Evolutionary conservation across 306 rosid species (phyloP).

Genomic region (Lathyrus aphaca): DNA sequence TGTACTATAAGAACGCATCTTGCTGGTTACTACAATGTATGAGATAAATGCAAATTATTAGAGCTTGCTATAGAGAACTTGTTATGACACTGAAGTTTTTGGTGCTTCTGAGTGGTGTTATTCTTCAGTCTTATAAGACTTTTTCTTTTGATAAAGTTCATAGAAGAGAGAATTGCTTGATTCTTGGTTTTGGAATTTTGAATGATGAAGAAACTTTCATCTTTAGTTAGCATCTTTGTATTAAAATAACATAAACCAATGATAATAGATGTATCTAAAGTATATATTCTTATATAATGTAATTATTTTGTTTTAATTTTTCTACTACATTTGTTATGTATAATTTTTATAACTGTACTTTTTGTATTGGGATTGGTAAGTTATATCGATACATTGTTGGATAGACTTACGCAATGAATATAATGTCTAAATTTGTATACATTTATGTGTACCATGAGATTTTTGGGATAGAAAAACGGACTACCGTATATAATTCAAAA

Average conservation of each 20-base stretch:
- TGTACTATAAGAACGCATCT: conserved; percentile 42
- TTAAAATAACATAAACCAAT: conserved; percentile 14
- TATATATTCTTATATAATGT: conserved; percentile 38
- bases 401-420: not conserved
- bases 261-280: conserved; percentile 35
- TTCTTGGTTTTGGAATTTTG: conserved; percentile 77
- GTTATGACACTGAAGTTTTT: conserved; percentile 2
- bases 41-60: not conserved
- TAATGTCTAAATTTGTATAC: not conserved
- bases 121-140: conserved; percentile 43
- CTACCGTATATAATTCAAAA: too few species aligned
- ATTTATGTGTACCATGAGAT: not conserved
- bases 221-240: conserved; percentile 47
- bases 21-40: not conserved
- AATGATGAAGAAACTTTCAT: conserved; percentile 50
- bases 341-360: not conserved
- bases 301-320: not conserved
- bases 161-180: conserved; percentile 63
- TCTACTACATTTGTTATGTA: not conserved
- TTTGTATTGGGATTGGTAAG: conserved; percentile 13
- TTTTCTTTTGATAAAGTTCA: conserved; percentile 36
- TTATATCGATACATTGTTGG: not conserved
- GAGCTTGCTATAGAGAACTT: not conserved
- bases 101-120: conserved; percentile 34
- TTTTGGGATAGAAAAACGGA: too few species aligned